Percentiles rank a stretch among this genome's conserved stretches.
These are phyloP conservation scores for Verticillium tricorpus DNA, from an alignment of 2,329 filamentous ascomycete species.

Conservation along the genomic window DNA sequence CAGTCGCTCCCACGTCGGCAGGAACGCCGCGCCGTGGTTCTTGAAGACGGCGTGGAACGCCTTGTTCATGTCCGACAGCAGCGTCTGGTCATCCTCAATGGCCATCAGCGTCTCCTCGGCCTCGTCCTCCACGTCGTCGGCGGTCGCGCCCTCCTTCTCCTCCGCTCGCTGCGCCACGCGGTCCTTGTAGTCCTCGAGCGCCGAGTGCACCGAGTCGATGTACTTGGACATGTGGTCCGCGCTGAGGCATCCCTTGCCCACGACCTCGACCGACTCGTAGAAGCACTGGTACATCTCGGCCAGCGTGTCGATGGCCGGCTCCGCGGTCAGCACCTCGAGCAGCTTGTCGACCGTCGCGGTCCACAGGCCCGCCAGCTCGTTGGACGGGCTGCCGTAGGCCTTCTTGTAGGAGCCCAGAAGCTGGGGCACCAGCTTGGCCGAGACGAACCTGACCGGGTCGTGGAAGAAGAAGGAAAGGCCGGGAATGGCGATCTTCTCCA, in stretches of 20 bases:
- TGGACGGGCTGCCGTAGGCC: conserved; percentile 75
- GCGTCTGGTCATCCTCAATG: conserved; percentile 94
- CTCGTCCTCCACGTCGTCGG: conserved; percentile 86
- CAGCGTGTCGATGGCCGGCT: conserved; percentile 92
- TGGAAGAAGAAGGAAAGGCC: conserved; percentile 99
- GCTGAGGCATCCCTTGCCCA: conserved; percentile 79
- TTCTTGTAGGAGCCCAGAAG: conserved; percentile 93
- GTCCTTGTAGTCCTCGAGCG: conserved; percentile 87
- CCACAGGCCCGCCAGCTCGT: conserved; percentile 80
- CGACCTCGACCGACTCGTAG: conserved; percentile 94
- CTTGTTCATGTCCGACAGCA: conserved; percentile 99
- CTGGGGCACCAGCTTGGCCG: conserved; percentile 90
- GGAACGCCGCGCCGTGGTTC: conserved; percentile 81
- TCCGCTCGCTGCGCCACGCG: conserved; percentile 81
- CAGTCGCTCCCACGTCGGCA: conserved; percentile 82
- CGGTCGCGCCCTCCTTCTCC: conserved; percentile 67
- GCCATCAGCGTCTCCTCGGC: conserved; percentile 83
- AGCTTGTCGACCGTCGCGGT: conserved; percentile 81
- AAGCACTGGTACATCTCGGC: conserved; percentile 99
- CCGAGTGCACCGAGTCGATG: conserved; percentile 78
- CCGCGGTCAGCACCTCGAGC: conserved; percentile 86
- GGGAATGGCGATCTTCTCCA: conserved; percentile 93
- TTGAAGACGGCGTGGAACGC: conserved; percentile 99
- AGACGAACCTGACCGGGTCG: conserved; percentile 91
- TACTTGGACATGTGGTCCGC: conserved; percentile 78